Evolutionary conservation across 192 early-diverging fungal genomes (phyloP).

Genomic region (Entomortierella lignicola): DNA sequence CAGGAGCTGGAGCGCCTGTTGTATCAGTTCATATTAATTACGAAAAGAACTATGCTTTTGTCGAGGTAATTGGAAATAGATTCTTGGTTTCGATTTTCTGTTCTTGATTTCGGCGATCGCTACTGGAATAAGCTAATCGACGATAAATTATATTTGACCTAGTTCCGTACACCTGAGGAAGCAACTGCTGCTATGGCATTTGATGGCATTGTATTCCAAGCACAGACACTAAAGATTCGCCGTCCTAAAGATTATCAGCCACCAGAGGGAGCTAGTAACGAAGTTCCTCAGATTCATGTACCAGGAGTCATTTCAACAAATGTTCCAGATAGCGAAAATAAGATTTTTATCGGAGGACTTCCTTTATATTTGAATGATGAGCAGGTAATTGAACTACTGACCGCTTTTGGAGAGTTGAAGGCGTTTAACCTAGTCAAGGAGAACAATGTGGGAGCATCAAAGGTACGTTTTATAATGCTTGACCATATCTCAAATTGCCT

Average conservation of each 20-base stretch:
- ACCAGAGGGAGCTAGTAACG: constrained; percentile 61
- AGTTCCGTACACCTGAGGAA: constrained; percentile 91
- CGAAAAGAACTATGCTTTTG: constrained; percentile 97
- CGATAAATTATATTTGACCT: constrained; percentile 1
- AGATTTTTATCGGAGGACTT: constrained; percentile 94
- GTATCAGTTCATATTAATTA: constrained; percentile 88
- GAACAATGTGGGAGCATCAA: constrained; percentile 74
- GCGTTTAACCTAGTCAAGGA: constrained; percentile 97
- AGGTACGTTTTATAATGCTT: constrained; percentile 56
- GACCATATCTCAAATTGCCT: neutral
- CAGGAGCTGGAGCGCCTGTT: constrained; percentile 76
- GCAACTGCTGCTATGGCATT: constrained; percentile 92
- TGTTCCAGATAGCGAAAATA: constrained; percentile 91
- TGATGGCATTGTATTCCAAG: constrained; percentile 90
- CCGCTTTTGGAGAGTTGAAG: constrained; percentile 92
- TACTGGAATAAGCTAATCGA: neutral
- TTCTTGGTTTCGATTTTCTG: too few relatives aligned
- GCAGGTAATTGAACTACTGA: constrained; percentile 93
- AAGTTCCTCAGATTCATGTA: constrained; percentile 70
- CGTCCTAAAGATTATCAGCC: constrained; percentile 94
- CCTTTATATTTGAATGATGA: constrained; percentile 90
- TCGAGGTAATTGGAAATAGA: constrained; percentile 76
- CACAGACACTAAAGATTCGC: constrained; percentile 87
- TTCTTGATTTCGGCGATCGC: neutral
- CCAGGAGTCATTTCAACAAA: constrained; percentile 88